Evolutionary conservation across 768 basidiomycete genomes (phyloP).

Genomic region (Hydnum rufescens): DNA sequence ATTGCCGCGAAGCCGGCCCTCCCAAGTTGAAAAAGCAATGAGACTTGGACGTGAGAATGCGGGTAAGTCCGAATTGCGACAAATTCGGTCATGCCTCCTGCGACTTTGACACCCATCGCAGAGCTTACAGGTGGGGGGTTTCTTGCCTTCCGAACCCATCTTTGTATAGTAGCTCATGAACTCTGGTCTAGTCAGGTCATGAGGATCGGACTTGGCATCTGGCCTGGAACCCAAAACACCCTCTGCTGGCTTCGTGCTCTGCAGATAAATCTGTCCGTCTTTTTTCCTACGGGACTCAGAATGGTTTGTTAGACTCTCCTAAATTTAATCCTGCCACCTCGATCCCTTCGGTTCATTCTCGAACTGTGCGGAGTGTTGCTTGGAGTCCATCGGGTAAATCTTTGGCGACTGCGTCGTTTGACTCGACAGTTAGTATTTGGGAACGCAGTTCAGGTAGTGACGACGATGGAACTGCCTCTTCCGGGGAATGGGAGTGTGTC

Average conservation of each 20-base stretch:
- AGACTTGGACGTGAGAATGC: too few relatives aligned
- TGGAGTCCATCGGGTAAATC: conserved; percentile 80
- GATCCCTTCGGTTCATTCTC: conserved; percentile 67
- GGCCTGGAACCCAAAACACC: conserved; percentile 67
- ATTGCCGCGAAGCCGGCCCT: too few relatives aligned
- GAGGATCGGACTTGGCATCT: conserved; percentile 73
- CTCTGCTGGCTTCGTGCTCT: conserved; percentile 81
- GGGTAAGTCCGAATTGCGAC: too few relatives aligned
- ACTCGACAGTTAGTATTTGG: conserved; percentile 83
- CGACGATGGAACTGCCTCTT: conserved; percentile 46
- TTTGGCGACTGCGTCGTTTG: conserved; percentile 85
- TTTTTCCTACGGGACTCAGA: conserved; percentile 37
- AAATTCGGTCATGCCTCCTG: too few relatives aligned
- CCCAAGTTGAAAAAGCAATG: too few relatives aligned
- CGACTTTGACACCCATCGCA: too few relatives aligned
- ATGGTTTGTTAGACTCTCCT: conserved; percentile 14
- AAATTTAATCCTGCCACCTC: conserved; percentile 38
- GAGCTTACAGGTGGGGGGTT: too few relatives aligned
- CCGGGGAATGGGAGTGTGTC: conserved; percentile 78
- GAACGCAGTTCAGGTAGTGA: conserved; percentile 44
- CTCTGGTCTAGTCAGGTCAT: too few relatives aligned
- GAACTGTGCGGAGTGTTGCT: conserved; percentile 69
- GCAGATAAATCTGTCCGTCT: conserved; percentile 82
- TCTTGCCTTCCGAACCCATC: too few relatives aligned
- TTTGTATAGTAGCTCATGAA: too few relatives aligned